Evolutionary conservation across 2,329 filamentous ascomycete species (phyloP).

Genomic region (Fusarium sublunatum): DNA sequence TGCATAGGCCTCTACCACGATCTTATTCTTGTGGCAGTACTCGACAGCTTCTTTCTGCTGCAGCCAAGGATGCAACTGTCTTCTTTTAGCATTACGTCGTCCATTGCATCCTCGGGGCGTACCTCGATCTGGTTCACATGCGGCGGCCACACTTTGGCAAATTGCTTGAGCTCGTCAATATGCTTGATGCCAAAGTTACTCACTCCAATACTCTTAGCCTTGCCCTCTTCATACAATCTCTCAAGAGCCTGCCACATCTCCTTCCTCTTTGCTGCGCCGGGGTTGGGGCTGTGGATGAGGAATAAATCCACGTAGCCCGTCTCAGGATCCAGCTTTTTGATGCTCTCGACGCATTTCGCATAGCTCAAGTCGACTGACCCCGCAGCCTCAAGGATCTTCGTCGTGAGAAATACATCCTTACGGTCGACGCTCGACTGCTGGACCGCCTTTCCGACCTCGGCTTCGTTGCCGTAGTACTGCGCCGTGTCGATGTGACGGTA

Average conservation of each 20-base stretch:
- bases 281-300: constrained; percentile 72
- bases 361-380: constrained; percentile 69
- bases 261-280: constrained; percentile 65
- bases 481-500: constrained; percentile 69
- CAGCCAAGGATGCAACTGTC: constrained; percentile 74
- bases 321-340: constrained; percentile 66
- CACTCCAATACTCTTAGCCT: constrained; percentile 73
- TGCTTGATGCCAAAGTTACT: constrained; percentile 77
- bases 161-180: constrained; percentile 73
- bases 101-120: constrained; percentile 26
- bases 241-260: constrained; percentile 75
- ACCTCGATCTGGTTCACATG: constrained; percentile 78
- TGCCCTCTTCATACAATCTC: constrained; percentile 68
- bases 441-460: constrained; percentile 61
- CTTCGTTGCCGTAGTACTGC: constrained; percentile 51
- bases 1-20: constrained; percentile 58
- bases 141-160: constrained; percentile 72
- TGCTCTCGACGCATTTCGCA: constrained; percentile 67
- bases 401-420: constrained; percentile 65
- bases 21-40: constrained; percentile 80
- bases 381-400: constrained; percentile 59
- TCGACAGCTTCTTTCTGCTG: constrained; percentile 57
- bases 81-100: constrained; percentile 60
- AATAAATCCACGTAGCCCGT: constrained; percentile 76
- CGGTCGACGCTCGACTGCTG: constrained; percentile 57